Evolutionary conservation across 371 early-diverging fungal genomes (phyloP), one percentile per base, ranked within the genome.

Genomic region (Catenaria anguillulae): DNA sequence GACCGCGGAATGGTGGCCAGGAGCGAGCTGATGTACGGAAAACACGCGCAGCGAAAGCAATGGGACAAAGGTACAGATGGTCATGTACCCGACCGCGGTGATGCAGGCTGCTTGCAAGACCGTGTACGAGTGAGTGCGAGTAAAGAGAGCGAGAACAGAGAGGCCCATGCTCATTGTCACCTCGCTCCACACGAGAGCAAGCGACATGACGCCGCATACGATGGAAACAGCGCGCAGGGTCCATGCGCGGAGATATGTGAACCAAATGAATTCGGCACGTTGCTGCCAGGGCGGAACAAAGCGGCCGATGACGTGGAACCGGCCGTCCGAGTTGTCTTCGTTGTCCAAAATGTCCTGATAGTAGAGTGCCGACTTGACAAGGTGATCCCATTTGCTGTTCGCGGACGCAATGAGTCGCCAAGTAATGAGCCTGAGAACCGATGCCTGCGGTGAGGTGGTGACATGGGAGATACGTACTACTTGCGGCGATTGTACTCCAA

Each of bases 1-100:
- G 68, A 88, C 89, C 69, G 89, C 90, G 12, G 92, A 90, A 66
- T 91, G 87, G 65, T 93, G 93, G 66, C 90, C 84, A 13, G 90
- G 86, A 35, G 89, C 90, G 37, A 94, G 78, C 24, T 83, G 73
- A 67, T 90, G 91, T 34, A 84, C 75, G 68, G 43, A 31, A 23
- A 60, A 60, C 21, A 60, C 33, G 59, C 82, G 82, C 67, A 95
- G 76, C 65, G 86, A 88, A 73, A 93, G 86, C 10, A 95, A 77
- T 4, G 92, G 83, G 26, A 84, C 82, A 67, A 92, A 95, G 1
- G 92, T 86, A 65, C 93, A 92, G n/a, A 83, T 67, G 64, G 88
- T 86, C 93, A 95, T 90, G 75, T 89, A 95, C 8, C 83, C 73
- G 59, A 95, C 72, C 36, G 87, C 82, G 40, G 83, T 70, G 58